phyloP scores from a whole-genome alignment of 345 rosid species.

The Bruguiera gymnorhiza region DNA sequence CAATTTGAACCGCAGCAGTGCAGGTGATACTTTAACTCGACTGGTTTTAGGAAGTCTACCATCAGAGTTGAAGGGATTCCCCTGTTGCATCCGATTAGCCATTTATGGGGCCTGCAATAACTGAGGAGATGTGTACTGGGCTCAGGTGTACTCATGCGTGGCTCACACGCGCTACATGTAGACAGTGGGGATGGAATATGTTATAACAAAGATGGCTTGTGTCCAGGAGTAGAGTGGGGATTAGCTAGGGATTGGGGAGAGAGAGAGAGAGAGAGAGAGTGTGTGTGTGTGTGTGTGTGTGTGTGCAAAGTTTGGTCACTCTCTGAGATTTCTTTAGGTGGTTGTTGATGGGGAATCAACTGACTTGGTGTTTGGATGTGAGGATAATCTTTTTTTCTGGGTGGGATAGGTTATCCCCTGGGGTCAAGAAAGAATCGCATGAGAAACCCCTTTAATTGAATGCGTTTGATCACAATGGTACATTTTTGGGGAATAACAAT shows the following conservation, averaged over 20 bases:
- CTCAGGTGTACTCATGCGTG: neutral
- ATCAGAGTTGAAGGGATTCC: neutral
- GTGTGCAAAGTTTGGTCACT: constrained; percentile 13
- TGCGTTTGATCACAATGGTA: no score
- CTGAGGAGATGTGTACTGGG: neutral
- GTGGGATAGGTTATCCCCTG: neutral
- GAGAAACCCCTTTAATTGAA: neutral
- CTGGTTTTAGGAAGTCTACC: neutral
- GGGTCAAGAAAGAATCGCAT: neutral
- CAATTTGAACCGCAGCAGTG: neutral
- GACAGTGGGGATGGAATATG: neutral
- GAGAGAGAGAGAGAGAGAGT: neutral
- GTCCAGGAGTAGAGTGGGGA: neutral
- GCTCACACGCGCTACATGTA: neutral
- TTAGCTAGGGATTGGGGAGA: constrained; percentile 16
- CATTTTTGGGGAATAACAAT: no score
- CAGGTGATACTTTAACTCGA: neutral
- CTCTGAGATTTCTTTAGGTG: constrained; percentile 11
- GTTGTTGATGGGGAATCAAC: constrained; percentile 19
- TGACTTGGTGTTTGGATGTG: constrained; percentile 15
- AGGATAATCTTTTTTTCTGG: constrained; percentile 9
- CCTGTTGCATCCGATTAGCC: neutral
- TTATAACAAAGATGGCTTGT: constrained; percentile 5
- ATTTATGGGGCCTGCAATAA: neutral
- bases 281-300: no score